Evolutionary conservation across 2,329 filamentous ascomycete genomes (phyloP).

Genomic region (Lomentospora prolificans): DNA sequence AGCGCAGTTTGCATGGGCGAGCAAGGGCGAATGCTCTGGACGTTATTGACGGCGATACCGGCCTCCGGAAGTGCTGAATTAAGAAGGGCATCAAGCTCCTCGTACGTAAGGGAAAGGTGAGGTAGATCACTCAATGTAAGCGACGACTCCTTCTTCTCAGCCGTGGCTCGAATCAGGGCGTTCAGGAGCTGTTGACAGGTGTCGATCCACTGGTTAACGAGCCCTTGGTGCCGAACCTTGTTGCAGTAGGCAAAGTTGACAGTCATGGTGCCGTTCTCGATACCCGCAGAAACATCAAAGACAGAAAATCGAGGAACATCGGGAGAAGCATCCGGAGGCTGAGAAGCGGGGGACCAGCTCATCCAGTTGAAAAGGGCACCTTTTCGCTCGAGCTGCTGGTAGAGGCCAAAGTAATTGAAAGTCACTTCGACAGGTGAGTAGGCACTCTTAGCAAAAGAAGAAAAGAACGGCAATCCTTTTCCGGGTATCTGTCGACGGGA

Average conservation of each 20-base stretch:
- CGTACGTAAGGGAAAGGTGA: constrained; percentile 29
- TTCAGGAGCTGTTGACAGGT: neutral
- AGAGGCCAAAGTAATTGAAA: constrained; percentile 19
- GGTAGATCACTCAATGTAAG: constrained; percentile 33
- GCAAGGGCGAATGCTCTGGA: constrained; percentile 24
- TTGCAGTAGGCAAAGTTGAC: neutral
- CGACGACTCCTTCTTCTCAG: constrained; percentile 20
- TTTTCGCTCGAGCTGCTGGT: constrained; percentile 20
- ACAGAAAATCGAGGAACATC: constrained; percentile 26
- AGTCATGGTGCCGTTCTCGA: constrained; percentile 25
- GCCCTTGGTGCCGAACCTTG: neutral
- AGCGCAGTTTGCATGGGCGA: constrained; percentile 28
- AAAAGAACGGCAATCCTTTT: constrained; percentile 15
- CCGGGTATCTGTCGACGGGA: constrained; percentile 10
- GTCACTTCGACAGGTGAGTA: constrained; percentile 11
- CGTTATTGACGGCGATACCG: constrained; percentile 23
- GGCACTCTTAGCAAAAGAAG: constrained; percentile 3
- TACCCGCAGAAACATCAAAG: constrained; percentile 36
- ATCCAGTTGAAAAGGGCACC: constrained; percentile 16
- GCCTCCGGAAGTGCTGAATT: constrained; percentile 25
- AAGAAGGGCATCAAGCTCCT: constrained; percentile 29
- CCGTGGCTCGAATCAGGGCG: neutral
- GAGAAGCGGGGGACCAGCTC: neutral
- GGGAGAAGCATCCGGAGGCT: neutral
- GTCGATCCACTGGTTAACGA: neutral